Conservation (phyloP, 2,329 filamentous ascomycete genomes). For the Talaromyces pinophilus region DNA sequence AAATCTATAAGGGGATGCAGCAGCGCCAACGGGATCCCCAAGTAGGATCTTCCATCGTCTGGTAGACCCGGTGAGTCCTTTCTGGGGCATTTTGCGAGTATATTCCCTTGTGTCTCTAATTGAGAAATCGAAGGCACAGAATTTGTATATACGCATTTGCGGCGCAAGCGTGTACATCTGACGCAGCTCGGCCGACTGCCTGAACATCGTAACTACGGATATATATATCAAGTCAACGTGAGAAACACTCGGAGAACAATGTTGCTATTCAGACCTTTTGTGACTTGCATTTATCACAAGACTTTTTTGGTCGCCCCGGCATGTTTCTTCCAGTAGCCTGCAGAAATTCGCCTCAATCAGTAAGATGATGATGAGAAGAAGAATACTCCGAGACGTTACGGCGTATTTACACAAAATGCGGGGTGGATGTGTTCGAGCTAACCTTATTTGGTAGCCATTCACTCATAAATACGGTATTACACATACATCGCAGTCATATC, state of each 20-base stretch:
- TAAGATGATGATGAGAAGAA: neutral
- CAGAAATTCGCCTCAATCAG: neutral
- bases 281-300: slow-evolving; percentile 1
- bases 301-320: neutral
- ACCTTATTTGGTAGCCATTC: neutral
- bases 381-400: neutral
- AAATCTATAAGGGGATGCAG: neutral
- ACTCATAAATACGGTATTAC: neutral
- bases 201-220: neutral
- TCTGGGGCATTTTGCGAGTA: neutral
- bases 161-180: neutral
- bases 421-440: neutral
- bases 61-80: neutral
- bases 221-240: neutral
- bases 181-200: neutral
- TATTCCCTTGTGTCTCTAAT: neutral
- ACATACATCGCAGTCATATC: neutral
- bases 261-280: neutral
- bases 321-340: neutral
- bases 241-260: neutral
- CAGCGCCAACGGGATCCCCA: neutral
- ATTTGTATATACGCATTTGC: neutral
- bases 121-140: neutral
- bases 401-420: neutral
- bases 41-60: neutral